Evolutionary conservation across 2,329 filamentous ascomycete species (phyloP).

Genomic region (Fusarium siculi): DNA sequence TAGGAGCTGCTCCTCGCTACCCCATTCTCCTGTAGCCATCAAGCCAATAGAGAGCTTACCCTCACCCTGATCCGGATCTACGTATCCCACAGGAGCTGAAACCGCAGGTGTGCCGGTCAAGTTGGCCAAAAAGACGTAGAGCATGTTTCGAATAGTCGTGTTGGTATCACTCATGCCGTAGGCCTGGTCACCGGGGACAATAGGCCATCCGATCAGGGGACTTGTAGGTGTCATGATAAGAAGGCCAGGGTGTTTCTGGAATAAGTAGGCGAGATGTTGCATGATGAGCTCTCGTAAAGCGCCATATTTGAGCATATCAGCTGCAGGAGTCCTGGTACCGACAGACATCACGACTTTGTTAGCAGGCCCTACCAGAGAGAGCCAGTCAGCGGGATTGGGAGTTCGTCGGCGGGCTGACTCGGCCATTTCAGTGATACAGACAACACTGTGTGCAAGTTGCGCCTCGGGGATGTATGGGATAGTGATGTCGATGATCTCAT

Average conservation of each 20-base stretch:
- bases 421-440: conserved; percentile 79
- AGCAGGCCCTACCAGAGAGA: conserved; percentile 68
- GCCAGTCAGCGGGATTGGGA: conserved; percentile 59
- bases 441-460: conserved; percentile 80
- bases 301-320: conserved; percentile 78
- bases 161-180: conserved; percentile 83
- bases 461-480: conserved; percentile 76
- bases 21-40: conserved; percentile 75
- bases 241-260: conserved; percentile 75
- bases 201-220: conserved; percentile 79
- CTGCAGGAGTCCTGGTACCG: conserved; percentile 70
- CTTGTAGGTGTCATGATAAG: conserved; percentile 83
- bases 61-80: conserved; percentile 62
- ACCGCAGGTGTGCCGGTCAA: conserved; percentile 82
- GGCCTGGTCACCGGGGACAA: conserved; percentile 65
- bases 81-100: conserved; percentile 79
- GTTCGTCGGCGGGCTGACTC: conserved; percentile 56
- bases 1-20: conserved; percentile 70
- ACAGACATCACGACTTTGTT: conserved; percentile 78
- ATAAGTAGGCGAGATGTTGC: conserved; percentile 79
- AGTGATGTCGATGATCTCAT: conserved; percentile 66
- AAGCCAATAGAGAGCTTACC: conserved; percentile 71
- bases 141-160: conserved; percentile 79
- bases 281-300: conserved; percentile 80
- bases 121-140: conserved; percentile 88